Base-by-base conservation (phyloP, 441 rosid species). In the Corymbia calophylla region DNA sequence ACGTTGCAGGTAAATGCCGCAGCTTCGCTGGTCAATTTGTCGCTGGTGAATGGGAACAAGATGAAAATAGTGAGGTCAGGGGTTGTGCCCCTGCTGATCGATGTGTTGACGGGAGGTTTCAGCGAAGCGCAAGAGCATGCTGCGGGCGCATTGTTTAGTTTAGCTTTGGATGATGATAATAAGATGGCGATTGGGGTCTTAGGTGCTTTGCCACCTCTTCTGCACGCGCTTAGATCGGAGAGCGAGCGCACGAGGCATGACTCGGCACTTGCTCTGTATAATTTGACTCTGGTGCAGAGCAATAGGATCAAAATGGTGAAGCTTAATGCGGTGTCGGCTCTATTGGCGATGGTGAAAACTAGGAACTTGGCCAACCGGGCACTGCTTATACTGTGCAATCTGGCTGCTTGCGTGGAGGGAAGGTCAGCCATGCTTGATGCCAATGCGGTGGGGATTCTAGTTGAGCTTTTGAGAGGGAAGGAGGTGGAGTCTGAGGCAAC, bases 111-210 rank as follows among this genome's bases (percentile, higher is more conserved):
- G 53, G 85, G 90, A 51, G 88, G 86, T 17, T 53, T 8, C 13
- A 4, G 31, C 39, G 90, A 89, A 21, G 87, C 90, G 15, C 90
- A 86, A 44, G 90, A 70, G 53, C 90, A 89, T 39, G 90, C 88
- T 23, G 90, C 90, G 1, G 90, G 90, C 11, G 90, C 90, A 15
- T 62, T 89, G 88, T 89, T 89, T n/a, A 89, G 90, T 53, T 56
- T 89, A 53, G 55, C 90, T 88, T 48, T 89, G 68, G 90, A 86
- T 39, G 90, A 89, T 21, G 90, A 89, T 12, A 89, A 56, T n/a
- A 89, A 87, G 88, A 89, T 68, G 88, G 90, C 90, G 3, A 89
- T 89, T 6, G 90, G 88, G 15, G 90, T 73, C 47, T 70, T 89
- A 55, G 90, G 90, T 48, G 90, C 90, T 44, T 53, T 89, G 54